Evolutionary conservation across 192 early-diverging fungal species (phyloP).

Genomic region (Backusella tarrabulga): DNA sequence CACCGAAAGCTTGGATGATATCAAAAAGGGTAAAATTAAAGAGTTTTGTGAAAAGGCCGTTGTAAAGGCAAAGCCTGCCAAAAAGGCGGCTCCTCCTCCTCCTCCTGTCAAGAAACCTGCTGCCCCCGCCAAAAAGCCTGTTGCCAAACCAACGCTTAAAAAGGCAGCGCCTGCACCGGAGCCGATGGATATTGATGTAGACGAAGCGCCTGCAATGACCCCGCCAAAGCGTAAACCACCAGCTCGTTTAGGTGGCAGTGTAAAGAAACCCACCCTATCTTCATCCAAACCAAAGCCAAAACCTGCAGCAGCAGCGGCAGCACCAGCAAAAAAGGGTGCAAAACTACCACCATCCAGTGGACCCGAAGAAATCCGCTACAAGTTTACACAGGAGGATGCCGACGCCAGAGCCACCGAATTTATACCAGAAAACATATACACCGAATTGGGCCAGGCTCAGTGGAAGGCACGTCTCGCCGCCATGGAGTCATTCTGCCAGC

Average conservation of each 20-base stretch:
- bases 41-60: conserved; percentile 90
- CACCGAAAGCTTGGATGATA: conserved; percentile 84
- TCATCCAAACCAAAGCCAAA: conserved; percentile 36
- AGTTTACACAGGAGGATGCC: conserved; percentile 72
- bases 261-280: conserved; percentile 37
- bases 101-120: conserved; percentile 14
- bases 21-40: conserved; percentile 83
- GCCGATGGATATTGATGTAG: conserved; percentile 34
- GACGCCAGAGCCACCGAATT: conserved; percentile 63
- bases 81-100: conserved; percentile 46
- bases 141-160: conserved; percentile 14
- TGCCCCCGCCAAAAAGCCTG: not conserved
- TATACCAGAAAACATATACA: conserved; percentile 58
- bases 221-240: conserved; percentile 37
- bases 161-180: conserved; percentile 22
- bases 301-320: conserved; percentile 29
- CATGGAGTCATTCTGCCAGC: conserved; percentile 73
- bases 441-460: conserved; percentile 61
- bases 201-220: conserved; percentile 26
- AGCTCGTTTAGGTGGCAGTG: conserved; percentile 27
- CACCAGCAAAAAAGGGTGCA: conserved; percentile 35
- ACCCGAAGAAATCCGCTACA: conserved; percentile 65
- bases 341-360: conserved; percentile 40
- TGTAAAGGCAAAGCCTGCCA: conserved; percentile 61
- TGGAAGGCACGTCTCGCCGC: conserved; percentile 91